Evolutionary conservation across 139 green algal genomes (phyloP).

Genomic region (Coelastrella sp.): DNA sequence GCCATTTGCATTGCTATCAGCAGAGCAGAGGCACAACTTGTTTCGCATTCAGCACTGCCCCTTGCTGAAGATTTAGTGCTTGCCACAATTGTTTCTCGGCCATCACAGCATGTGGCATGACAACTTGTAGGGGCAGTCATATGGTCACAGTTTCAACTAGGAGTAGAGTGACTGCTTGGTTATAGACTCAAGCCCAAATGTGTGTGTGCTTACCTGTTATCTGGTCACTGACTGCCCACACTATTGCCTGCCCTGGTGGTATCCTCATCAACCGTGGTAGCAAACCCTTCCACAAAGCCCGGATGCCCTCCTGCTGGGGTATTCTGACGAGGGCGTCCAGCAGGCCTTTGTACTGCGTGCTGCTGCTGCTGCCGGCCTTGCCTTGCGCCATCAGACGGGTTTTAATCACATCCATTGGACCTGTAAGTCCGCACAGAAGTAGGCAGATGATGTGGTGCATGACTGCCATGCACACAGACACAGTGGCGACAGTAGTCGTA

Average conservation of each 20-base stretch:
- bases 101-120: too few species aligned
- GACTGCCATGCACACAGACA: background rate
- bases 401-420: constrained; percentile 97
- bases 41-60: too few species aligned
- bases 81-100: too few species aligned
- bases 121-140: background rate
- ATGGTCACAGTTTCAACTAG: background rate
- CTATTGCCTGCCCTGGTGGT: constrained; percentile 94
- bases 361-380: constrained; percentile 61
- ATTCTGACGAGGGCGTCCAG: constrained; percentile 86
- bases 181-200: background rate
- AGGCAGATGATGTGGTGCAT: background rate
- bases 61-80: too few species aligned
- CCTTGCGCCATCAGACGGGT: constrained; percentile 91
- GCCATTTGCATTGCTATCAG: too few species aligned
- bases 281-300: constrained; percentile 86
- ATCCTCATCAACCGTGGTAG: constrained; percentile 94
- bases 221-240: constrained; percentile 92
- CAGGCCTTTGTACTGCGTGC: constrained; percentile 84
- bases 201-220: constrained; percentile 57
- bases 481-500: background rate
- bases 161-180: background rate
- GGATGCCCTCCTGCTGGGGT: constrained; percentile 84
- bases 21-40: too few species aligned
- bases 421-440: constrained; percentile 5